phyloP scores from a whole-genome alignment of 2,329 filamentous ascomycete species.

The Venturia oleaginea region DNA sequence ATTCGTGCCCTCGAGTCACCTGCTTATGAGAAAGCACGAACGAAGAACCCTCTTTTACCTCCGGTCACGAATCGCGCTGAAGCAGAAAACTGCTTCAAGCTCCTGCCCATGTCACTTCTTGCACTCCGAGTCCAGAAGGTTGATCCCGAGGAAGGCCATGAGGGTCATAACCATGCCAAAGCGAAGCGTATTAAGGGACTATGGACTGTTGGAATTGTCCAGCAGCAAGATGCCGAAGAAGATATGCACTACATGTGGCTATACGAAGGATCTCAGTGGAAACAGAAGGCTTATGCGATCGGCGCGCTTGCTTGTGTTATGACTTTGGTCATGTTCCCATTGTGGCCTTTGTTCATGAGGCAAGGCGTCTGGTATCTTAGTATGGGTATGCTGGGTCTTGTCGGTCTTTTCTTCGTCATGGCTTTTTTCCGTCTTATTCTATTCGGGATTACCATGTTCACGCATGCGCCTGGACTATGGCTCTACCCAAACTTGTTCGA shows the following conservation, averaged over 20 bases:
- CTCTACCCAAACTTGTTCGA: constrained; percentile 97
- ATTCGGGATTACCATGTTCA: constrained; percentile 87
- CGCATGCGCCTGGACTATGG: constrained; percentile 82
- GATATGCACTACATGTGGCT: constrained; percentile 96
- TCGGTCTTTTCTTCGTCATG: constrained; percentile 95
- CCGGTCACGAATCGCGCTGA: constrained; percentile 79
- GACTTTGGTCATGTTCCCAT: constrained; percentile 82
- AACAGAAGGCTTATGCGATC: constrained; percentile 82
- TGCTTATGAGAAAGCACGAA: constrained; percentile 78
- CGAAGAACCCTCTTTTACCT: constrained; percentile 83
- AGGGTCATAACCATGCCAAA: constrained; percentile 42
- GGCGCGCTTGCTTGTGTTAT: constrained; percentile 79
- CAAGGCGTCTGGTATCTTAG: constrained; percentile 95
- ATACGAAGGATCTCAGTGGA: constrained; percentile 88
- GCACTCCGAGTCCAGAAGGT: constrained; percentile 81
- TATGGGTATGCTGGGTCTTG: constrained; percentile 81
- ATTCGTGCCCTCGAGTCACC: constrained; percentile 82
- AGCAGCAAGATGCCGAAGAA: constrained; percentile 81
- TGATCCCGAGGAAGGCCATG: constrained; percentile 69
- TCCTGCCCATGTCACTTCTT: constrained; percentile 87
- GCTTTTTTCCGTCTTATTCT: constrained; percentile 92
- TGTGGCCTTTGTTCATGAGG: constrained; percentile 87
- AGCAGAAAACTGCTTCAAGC: constrained; percentile 89
- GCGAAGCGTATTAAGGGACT: constrained; percentile 86
- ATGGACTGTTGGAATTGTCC: constrained; percentile 93